Base-by-base conservation (phyloP, 2,329 filamentous ascomycete species). In the Emergomyces orientalis region DNA sequence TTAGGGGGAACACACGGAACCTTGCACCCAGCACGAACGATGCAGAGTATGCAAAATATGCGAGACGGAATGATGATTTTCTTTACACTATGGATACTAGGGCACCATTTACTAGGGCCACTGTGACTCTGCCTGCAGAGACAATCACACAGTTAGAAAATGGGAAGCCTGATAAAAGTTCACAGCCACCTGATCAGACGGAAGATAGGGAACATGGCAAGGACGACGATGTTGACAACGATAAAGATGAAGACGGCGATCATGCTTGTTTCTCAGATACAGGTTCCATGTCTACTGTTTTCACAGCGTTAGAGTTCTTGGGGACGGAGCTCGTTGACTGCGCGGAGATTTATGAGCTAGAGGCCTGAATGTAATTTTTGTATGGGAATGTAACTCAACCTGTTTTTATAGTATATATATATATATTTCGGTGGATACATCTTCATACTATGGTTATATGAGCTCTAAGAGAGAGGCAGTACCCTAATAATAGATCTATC, bases 231-330 rank as follows among this genome's bases (percentile, higher is more conserved):
- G 5, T 51, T 51, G 47, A 51, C 27, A 51, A 5, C 19, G 41
- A 60, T 47, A 19, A 49, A 11, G 58, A 22, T 9, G 58, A 51
- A 14, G 32, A 32, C 19, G 14, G 13, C 22, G 27, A 51, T 25
- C 47, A 43, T 8, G 57, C 61, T 62, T 62, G 57, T 39, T 34
- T 57, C 37, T 69, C 68, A 5, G 70, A 71, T 52, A 57, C 65
- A 14, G 67, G 66, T 8, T 71, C 69, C 6, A 63, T 67, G 39
- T 65, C 65, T 47, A 71, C 69, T 27, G 66, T 70, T 25, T 71
- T 69, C 56, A 72, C 71, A 51, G 71, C 70, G 2, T 63, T 63
- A 9, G 70, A 71, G 45, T 64, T 51, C 1, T 57, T 54, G 17
- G 63, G 39, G 17, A 17, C 37, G n/a, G 11, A 47, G 43, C 34